Percentiles rank a stretch among this genome's conserved stretches.
Evolutionary conservation across 495 filamentous ascomycete genomes (phyloP).

Genomic region (Glutinoglossum americanum): DNA sequence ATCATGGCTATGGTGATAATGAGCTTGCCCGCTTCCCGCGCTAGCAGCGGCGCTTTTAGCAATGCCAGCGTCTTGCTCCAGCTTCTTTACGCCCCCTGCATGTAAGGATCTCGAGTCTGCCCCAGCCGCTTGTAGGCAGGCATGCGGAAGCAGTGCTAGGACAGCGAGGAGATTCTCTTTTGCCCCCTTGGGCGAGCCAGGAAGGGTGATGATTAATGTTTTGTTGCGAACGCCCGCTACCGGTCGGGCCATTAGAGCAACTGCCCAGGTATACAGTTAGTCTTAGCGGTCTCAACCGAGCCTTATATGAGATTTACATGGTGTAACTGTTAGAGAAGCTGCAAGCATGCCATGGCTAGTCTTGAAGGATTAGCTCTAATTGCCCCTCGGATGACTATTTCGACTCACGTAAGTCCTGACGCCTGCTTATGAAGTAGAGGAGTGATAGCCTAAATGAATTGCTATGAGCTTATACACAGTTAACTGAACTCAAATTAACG

Average conservation of each 20-base stretch:
- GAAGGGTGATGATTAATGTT: slow-evolving; percentile 73
- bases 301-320: slow-evolving; percentile 37
- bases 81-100: slow-evolving; percentile 53
- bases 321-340: slow-evolving; percentile 64
- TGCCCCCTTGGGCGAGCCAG: slow-evolving; percentile 91
- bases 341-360: slow-evolving; percentile 77
- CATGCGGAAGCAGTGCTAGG: slow-evolving; percentile 80
- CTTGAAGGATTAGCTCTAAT: slow-evolving; percentile 10
- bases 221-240: slow-evolving; percentile 75
- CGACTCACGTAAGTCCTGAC: slow-evolving; percentile 58
- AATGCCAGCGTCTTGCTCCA: slow-evolving; percentile 69
- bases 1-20: slow-evolving; percentile 20
- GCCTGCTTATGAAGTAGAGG: slow-evolving; percentile 72
- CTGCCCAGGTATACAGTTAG: slow-evolving; percentile 19
- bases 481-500: not conserved
- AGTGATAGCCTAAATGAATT: slow-evolving; percentile 40
- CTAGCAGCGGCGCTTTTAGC: slow-evolving; percentile 3
- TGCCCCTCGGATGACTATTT: not conserved
- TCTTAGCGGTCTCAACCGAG: not conserved
- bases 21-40: slow-evolving; percentile 6
- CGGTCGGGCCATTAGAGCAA: slow-evolving; percentile 93
- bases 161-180: slow-evolving; percentile 83
- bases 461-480: not conserved
- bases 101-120: slow-evolving; percentile 65
- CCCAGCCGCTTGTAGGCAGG: slow-evolving; percentile 73